Evolutionary conservation across 495 filamentous ascomycete species (phyloP), one percentile per base, ranked within the genome.

Genomic region (Patellaria atrata): DNA sequence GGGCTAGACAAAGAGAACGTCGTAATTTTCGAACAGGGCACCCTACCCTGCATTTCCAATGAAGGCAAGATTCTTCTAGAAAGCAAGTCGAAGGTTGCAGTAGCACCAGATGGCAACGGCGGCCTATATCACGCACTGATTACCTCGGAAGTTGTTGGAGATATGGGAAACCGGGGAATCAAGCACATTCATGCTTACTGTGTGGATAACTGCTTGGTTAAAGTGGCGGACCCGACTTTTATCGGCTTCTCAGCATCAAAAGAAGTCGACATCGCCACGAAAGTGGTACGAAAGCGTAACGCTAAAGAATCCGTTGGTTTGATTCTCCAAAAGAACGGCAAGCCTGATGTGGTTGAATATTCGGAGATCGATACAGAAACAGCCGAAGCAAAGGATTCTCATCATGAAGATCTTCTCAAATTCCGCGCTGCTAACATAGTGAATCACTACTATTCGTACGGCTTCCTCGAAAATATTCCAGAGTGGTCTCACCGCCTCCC

Each of bases 381-480:
- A 2, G 78, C 87, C 22, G 85, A 93, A 53, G 86, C 85, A 44
- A 73, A 78, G 54, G 89, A 99, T 54, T 66, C 79, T 35, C 79
- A 82, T 55, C 75, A 96, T 50, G 65, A 69, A 1, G 73, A 73
- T 27, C 64, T 96, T 33, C 71, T 99, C 52, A 92, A 83, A 61
- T 94, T 92, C 76, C 77, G 89, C 27, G 87, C 89, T 32, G 89
- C 86, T 44, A 99, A 99, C 62, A 99, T 99, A 41, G 89, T 99
- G 61, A 99, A 99, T 68, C 89, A 99, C 67, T 99, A 94, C 70
- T 99, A 99, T 65, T 86, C 79, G 22, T 91, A 84, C 68, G 64
- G 71, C 37, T 99, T 94, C 66, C 68, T 99, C 31, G 79, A 93
- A 54, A 76, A 70, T 27, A 92, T 96, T 45, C 83, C 87, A 32